phyloP scores from a whole-genome alignment of 148 eudicot species.

The Chenopodium quinoa region DNA sequence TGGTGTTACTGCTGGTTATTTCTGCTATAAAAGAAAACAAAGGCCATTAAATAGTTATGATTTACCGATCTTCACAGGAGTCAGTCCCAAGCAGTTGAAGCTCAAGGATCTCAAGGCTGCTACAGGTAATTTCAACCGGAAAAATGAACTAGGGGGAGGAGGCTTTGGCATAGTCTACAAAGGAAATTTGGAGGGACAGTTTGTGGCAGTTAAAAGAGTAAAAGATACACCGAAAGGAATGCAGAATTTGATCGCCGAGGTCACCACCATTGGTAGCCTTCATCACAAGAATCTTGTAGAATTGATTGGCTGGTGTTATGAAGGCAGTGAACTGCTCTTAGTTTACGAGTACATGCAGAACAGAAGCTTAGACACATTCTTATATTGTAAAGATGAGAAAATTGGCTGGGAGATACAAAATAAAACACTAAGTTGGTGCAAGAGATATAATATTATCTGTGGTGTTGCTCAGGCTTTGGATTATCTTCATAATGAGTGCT shows the following conservation, averaged over 20 bases:
- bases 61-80: slow-evolving; percentile 10
- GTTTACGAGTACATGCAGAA: slow-evolving; percentile 47
- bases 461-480: slow-evolving; percentile 44
- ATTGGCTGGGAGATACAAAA: not conserved
- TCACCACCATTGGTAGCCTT: slow-evolving; percentile 42
- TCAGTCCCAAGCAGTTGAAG: slow-evolving; percentile 36
- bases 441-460: slow-evolving; percentile 31
- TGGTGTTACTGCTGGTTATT: slow-evolving; percentile 6
- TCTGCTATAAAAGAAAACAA: slow-evolving; percentile 16
- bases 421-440: slow-evolving; percentile 29
- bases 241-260: slow-evolving; percentile 43
- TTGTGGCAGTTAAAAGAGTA: slow-evolving; percentile 40
- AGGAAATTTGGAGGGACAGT: slow-evolving; percentile 26
- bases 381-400: slow-evolving; percentile 14
- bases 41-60: not conserved
- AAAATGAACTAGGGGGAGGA: slow-evolving; percentile 38
- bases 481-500: slow-evolving; percentile 41
- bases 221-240: slow-evolving; percentile 37
- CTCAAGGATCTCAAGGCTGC: slow-evolving; percentile 36
- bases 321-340: slow-evolving; percentile 36
- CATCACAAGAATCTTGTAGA: slow-evolving; percentile 47
- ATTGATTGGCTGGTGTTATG: slow-evolving; percentile 48
- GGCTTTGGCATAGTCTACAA: slow-evolving; percentile 39
- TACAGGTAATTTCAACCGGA: slow-evolving; percentile 29
- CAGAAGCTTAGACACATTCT: slow-evolving; percentile 37